Conservation (phyloP, 2,329 filamentous ascomycete species). For the Beauveria bassiana region DNA sequence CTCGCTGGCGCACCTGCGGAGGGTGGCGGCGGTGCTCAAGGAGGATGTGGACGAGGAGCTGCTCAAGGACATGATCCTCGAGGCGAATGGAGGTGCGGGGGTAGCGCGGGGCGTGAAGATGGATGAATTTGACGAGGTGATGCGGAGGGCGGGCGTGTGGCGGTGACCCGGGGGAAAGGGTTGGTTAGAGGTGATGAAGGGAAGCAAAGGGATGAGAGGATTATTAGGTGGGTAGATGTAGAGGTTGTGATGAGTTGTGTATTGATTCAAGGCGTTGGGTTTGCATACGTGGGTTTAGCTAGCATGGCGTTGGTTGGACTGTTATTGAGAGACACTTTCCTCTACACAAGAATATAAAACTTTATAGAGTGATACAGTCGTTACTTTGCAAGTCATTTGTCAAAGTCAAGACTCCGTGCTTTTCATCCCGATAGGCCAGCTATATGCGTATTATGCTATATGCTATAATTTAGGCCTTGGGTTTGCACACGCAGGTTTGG, state of each 20-base stretch:
- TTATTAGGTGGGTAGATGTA: background rate
- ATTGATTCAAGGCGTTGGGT: background rate
- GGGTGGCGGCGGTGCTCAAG: conserved; percentile 73
- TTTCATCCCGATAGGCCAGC: no score
- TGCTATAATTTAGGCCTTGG: no score
- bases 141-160: conserved; percentile 78
- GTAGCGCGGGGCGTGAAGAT: conserved; percentile 62
- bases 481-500: no score
- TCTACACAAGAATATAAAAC: background rate
- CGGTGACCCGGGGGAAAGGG: conserved; percentile 37
- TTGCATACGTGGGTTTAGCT: background rate
- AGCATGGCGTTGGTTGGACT: background rate
- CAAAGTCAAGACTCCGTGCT: no score
- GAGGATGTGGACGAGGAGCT: conserved; percentile 79
- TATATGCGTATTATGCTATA: no score
- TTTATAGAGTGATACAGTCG: background rate
- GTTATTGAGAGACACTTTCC: background rate
- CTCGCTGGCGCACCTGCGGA: conserved; percentile 67
- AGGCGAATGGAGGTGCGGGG: conserved; percentile 78
- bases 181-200: background rate
- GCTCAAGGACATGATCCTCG: conserved; percentile 86
- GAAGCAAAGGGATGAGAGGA: background rate
- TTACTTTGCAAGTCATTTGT: background rate
- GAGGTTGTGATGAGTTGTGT: background rate
- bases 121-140: conserved; percentile 79